A percentile compares a stretch with the other conserved stretches of the same genome.
Evolutionary conservation across 2,329 filamentous ascomycete species (phyloP).

Genomic region (Claviceps monticola): DNA sequence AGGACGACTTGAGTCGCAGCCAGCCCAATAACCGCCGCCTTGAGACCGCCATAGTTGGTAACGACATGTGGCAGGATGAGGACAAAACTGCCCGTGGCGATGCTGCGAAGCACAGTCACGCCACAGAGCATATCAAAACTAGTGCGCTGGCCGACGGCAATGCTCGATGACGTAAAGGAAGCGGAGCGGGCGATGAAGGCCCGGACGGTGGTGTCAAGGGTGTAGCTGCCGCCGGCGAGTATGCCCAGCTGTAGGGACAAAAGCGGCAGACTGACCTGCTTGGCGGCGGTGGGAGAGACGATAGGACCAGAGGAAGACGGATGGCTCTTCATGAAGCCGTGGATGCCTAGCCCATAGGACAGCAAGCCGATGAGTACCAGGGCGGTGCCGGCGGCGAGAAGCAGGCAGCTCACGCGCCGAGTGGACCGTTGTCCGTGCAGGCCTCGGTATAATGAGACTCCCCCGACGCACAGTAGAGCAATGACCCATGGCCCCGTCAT

Average conservation of each 20-base stretch:
- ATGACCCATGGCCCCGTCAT: constrained; percentile 31
- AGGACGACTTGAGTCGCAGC: constrained; percentile 27
- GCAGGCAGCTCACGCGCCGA: constrained; percentile 17
- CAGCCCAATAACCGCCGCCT: constrained; percentile 25
- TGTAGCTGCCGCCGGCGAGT: constrained; percentile 27
- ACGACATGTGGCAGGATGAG: constrained; percentile 26
- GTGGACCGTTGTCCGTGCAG: constrained; percentile 19
- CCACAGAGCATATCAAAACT: constrained; percentile 34
- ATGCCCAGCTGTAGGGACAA: constrained; percentile 33
- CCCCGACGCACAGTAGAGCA: constrained; percentile 18
- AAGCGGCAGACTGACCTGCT: constrained; percentile 22
- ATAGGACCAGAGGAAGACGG: constrained; percentile 10
- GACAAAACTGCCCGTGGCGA: constrained; percentile 29
- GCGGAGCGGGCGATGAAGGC: constrained; percentile 33
- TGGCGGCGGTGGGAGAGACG: constrained; percentile 15
- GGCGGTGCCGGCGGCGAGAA: constrained; percentile 22
- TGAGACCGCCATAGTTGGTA: constrained; percentile 21
- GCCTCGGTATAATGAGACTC: constrained; percentile 19
- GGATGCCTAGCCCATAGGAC: constrained; percentile 26
- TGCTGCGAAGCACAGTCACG: constrained; percentile 25
- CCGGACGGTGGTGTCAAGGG: constrained; percentile 26
- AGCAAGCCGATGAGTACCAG: constrained; percentile 29
- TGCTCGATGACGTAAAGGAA: constrained; percentile 33
- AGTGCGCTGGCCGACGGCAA: constrained; percentile 30
- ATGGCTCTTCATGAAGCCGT: constrained; percentile 18